Percentiles rank a stretch among this genome's conserved stretches.
Conservation (phyloP, 345 rosid genomes). For the Acer yangbiense region DNA sequence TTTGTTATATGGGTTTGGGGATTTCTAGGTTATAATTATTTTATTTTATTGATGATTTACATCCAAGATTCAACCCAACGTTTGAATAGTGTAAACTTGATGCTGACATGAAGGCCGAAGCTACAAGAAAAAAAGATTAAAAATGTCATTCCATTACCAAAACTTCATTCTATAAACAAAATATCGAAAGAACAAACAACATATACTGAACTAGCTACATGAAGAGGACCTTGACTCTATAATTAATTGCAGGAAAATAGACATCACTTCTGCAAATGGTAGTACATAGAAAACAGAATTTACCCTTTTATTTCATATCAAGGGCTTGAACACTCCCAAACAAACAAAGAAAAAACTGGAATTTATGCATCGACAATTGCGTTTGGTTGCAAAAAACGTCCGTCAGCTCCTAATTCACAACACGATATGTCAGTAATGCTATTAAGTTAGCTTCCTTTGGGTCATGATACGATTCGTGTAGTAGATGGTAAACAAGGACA, state of each 20-base stretch:
- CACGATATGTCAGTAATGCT: slow-evolving; percentile 19
- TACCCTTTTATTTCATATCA: slow-evolving; percentile 20
- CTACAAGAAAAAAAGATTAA: not conserved
- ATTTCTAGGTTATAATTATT: too few species aligned
- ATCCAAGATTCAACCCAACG: not conserved
- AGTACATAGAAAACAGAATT: not conserved
- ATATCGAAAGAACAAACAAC: not conserved
- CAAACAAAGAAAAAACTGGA: slow-evolving; percentile 1
- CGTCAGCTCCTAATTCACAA: slow-evolving; percentile 18
- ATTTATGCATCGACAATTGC: not conserved
- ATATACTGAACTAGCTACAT: not conserved
- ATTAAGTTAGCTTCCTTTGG: slow-evolving; percentile 12
- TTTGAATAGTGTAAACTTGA: not conserved
- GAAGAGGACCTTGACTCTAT: not conserved
- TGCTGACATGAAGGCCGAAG: too few species aligned
- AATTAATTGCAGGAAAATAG: not conserved
- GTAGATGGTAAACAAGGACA: not conserved
- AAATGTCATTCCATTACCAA: not conserved
- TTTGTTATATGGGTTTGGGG: too few species aligned
- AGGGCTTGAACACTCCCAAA: not conserved
- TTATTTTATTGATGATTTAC: too few species aligned
- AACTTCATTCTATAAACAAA: not conserved
- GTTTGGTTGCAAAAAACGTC: slow-evolving; percentile 12
- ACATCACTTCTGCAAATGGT: not conserved
- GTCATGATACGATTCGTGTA: not conserved